phyloP scores from a whole-genome alignment of 257 asterid species.

The Capsicum chinense region DNA sequence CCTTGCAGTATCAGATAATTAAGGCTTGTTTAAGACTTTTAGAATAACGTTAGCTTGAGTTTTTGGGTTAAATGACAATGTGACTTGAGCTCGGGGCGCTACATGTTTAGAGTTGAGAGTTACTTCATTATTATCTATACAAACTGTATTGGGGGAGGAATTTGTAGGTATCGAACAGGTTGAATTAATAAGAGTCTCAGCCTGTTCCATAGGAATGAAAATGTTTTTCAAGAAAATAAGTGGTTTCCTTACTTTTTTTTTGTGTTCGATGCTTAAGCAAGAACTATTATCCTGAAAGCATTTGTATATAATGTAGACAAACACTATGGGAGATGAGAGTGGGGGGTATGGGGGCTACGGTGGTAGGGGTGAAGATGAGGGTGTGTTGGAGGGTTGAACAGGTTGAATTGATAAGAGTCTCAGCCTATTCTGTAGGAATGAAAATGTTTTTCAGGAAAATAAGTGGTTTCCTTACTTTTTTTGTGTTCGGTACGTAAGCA shows the following conservation, averaged over 20 bases:
- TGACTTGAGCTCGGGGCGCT: not conserved
- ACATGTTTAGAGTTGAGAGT: not conserved
- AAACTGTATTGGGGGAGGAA: not conserved
- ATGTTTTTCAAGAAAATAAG: not conserved
- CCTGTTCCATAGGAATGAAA: not conserved
- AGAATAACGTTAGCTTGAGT: not conserved
- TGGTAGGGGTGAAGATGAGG: not conserved
- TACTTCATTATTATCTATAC: not conserved
- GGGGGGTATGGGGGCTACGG: not conserved
- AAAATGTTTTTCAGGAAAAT: not conserved
- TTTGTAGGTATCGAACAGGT: not conserved
- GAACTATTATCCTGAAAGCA: not conserved
- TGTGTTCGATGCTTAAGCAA: not conserved
- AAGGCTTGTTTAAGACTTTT: too few relatives aligned
- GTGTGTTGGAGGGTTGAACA: not conserved
- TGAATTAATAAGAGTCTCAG: not conserved
- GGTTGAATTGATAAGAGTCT: not conserved
- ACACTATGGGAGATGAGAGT: not conserved
- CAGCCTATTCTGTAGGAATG: not conserved
- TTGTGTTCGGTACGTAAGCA: not conserved
- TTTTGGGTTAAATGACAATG: constrained; percentile 1
- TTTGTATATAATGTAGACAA: not conserved
- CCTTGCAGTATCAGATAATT: not conserved
- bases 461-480: not conserved
- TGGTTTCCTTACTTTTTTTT: not conserved